These are phyloP conservation scores for Auxenochlorella protothecoides DNA, from an alignment of 139 green algal genomes.

Conservation along the genomic window DNA sequence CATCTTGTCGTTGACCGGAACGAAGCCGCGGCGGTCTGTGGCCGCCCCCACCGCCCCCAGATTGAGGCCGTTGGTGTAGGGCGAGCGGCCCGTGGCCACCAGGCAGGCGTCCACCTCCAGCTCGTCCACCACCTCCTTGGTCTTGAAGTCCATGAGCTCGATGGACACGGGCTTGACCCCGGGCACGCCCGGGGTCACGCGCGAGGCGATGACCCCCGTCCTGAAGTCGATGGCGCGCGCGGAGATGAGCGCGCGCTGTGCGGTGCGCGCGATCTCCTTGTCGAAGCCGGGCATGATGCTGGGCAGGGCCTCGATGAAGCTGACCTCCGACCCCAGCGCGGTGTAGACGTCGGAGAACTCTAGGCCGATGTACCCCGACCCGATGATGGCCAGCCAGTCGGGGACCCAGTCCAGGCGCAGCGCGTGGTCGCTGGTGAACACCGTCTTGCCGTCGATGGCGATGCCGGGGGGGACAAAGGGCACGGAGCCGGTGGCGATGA, in stretches of 20 bases:
- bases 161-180: conserved; percentile 91
- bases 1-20: conserved; percentile 94
- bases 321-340: conserved; percentile 88
- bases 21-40: conserved; percentile 83
- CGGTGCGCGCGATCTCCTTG: conserved; percentile 85
- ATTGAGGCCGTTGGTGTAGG: conserved; percentile 82
- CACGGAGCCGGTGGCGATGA: conserved; percentile 93
- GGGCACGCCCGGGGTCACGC: conserved; percentile 67
- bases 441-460: conserved; percentile 96
- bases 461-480: conserved; percentile 97
- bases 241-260: conserved; percentile 88
- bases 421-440: conserved; percentile 96
- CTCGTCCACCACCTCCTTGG: conserved; percentile 88
- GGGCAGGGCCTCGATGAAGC: conserved; percentile 96
- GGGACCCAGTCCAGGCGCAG: conserved; percentile 98
- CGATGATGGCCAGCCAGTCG: conserved; percentile 98
- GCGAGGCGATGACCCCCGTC: conserved; percentile 81
- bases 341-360: conserved; percentile 99
- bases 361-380: conserved; percentile 96
- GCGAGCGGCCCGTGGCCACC: conserved; percentile 85
- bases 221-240: conserved; percentile 91
- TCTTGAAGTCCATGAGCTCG: conserved; percentile 98
- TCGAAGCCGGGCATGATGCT: conserved; percentile 98
- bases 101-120: conserved; percentile 90
- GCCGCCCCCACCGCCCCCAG: conserved; percentile 61